phyloP scores from a whole-genome alignment of 352 stramenopile genomes.

The Globisporangium emineosum region DNA sequence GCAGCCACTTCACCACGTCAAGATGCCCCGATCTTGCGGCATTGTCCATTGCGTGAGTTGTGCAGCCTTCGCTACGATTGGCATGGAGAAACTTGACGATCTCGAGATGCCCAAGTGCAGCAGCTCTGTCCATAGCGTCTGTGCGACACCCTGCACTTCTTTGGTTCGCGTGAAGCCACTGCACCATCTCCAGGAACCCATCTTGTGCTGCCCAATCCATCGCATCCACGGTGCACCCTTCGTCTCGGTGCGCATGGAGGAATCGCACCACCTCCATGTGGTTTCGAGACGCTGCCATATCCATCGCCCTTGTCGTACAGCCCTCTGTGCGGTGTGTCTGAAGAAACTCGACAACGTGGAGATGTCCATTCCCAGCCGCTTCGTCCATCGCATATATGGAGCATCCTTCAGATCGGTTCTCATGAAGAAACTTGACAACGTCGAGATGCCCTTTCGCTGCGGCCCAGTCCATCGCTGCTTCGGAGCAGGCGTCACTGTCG shows the following conservation, averaged over 20 bases:
- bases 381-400: neutral
- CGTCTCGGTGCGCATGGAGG: neutral
- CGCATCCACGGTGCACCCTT: neutral
- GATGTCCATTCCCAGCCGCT: neutral
- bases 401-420: neutral
- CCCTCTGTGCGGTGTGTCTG: neutral
- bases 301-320: neutral
- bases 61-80: neutral
- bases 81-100: neutral
- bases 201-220: neutral
- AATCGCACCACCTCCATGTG: neutral
- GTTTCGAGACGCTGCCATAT: neutral
- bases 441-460: neutral
- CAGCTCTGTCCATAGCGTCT: neutral
- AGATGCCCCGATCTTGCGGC: neutral
- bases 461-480: neutral
- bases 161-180: neutral
- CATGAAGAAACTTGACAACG: neutral
- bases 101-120: neutral
- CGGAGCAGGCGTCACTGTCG: neutral
- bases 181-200: neutral
- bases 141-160: neutral
- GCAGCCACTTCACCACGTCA: neutral
- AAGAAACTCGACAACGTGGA: neutral
- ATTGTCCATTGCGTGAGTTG: neutral